phyloP scores from a whole-genome alignment of 768 basidiomycete genomes.

The Pholiota conissans region DNA sequence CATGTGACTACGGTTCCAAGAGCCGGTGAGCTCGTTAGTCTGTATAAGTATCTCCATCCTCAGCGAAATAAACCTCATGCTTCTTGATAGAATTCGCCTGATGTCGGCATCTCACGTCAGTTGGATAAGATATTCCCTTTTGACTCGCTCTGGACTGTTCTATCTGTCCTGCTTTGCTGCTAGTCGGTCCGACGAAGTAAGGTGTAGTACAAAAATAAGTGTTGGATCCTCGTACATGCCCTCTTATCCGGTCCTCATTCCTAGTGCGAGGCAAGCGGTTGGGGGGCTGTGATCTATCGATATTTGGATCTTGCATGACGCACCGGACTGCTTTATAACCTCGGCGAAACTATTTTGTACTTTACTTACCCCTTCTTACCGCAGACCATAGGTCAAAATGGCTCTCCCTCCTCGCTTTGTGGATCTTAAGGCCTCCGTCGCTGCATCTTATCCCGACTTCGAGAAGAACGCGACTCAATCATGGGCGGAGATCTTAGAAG shows the following conservation, averaged over 20 bases:
- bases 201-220: not conserved
- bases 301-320: not conserved
- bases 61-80: not conserved
- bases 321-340: not conserved
- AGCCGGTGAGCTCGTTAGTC: not conserved
- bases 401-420: conserved; percentile 49
- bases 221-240: not conserved
- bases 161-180: not conserved
- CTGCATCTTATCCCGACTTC: conserved; percentile 49
- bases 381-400: conserved; percentile 9
- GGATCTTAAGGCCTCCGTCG: conserved; percentile 60
- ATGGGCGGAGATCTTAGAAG: conserved; percentile 57
- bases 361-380: not conserved
- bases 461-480: conserved; percentile 47
- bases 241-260: not conserved
- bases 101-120: not conserved
- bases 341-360: not conserved
- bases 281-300: not conserved
- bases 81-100: not conserved
- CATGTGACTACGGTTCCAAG: not conserved
- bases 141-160: not conserved
- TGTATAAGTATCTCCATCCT: not conserved
- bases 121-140: not conserved
- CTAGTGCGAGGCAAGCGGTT: not conserved
- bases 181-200: not conserved